phyloP scores from a whole-genome alignment of 257 asterid species.

The Salvia rosmarinus region DNA sequence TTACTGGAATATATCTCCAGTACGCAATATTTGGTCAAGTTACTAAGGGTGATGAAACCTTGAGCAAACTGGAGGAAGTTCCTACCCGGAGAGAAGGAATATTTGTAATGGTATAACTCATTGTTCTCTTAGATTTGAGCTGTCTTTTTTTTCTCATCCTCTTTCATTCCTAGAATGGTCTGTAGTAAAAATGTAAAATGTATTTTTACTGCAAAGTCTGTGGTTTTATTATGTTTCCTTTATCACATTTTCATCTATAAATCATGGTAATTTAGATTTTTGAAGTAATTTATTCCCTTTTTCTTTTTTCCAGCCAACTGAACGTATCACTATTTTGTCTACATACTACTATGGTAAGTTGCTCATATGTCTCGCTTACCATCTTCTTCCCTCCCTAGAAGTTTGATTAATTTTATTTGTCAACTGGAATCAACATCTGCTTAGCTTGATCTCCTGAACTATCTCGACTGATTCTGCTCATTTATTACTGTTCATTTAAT shows the following conservation, averaged over 20 bases:
- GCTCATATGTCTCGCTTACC: not conserved
- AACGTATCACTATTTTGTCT: slow-evolving; percentile 83
- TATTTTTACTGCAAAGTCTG: slow-evolving; percentile 12
- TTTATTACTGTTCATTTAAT: no score
- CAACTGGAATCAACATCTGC: slow-evolving; percentile 5
- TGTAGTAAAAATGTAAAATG: slow-evolving; percentile 22
- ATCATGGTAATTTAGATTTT: slow-evolving; percentile 9
- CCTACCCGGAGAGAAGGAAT: slow-evolving; percentile 91
- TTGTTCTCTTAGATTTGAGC: slow-evolving; percentile 10
- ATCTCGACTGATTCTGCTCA: no score
- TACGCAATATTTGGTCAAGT: slow-evolving; percentile 95
- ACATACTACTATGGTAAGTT: slow-evolving; percentile 90
- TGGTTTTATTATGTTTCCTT: not conserved
- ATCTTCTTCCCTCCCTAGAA: not conserved
- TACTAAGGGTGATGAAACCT: slow-evolving; percentile 89
- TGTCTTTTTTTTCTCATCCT: slow-evolving; percentile 5
- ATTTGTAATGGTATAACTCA: slow-evolving; percentile 76
- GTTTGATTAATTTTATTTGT: not conserved
- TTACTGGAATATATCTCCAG: slow-evolving; percentile 48
- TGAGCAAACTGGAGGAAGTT: slow-evolving; percentile 87
- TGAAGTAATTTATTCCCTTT: slow-evolving; percentile 26
- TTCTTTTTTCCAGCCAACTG: slow-evolving; percentile 78
- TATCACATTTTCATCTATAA: slow-evolving; percentile 14
- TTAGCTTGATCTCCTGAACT: no score
- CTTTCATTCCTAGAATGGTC: slow-evolving; percentile 3